Evolutionary conservation across 768 basidiomycete species (phyloP).

Genomic region (Phylloporus sp.): DNA sequence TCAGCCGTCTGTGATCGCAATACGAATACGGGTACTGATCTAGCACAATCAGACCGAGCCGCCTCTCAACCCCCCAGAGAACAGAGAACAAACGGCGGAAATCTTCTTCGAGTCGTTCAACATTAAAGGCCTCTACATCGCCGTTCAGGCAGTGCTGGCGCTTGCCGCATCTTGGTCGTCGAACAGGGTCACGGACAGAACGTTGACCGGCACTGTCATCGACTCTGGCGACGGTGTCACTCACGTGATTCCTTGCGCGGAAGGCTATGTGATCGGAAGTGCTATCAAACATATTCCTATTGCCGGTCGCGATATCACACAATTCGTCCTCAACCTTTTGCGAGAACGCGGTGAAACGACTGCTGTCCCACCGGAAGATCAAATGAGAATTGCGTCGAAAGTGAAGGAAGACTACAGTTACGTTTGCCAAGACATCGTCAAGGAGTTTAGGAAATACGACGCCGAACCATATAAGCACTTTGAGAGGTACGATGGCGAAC

Average conservation of each 20-base stretch:
- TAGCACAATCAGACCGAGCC: conserved; percentile 81
- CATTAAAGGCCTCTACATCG: conserved; percentile 97
- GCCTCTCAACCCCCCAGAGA: conserved; percentile 96
- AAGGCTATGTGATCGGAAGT: conserved; percentile 98
- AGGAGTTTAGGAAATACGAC: conserved; percentile 98
- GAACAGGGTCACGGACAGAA: conserved; percentile 82
- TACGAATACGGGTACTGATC: background rate
- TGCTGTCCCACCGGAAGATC: conserved; percentile 92
- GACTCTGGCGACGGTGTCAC: conserved; percentile 99
- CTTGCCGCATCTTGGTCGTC: conserved; percentile 97
- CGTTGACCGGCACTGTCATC: conserved; percentile 94
- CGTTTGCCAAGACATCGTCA: conserved; percentile 97
- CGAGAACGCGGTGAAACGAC: conserved; percentile 92
- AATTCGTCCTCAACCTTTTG: conserved; percentile 93
- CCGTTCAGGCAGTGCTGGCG: conserved; percentile 96
- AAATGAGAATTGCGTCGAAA: conserved; percentile 82
- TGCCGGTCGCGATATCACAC: conserved; percentile 94
- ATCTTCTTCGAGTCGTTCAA: conserved; percentile 99
- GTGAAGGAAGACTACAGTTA: conserved; percentile 99
- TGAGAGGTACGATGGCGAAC: conserved; percentile 88
- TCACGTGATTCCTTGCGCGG: conserved; percentile 93
- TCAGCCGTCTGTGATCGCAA: conserved; percentile 38
- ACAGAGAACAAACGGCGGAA: conserved; percentile 97
- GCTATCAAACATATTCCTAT: conserved; percentile 99
- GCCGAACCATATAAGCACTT: conserved; percentile 94